Evolutionary conservation across 371 early-diverging fungal species (phyloP).

Genomic region (Batrachochytrium dendrobatidis): DNA sequence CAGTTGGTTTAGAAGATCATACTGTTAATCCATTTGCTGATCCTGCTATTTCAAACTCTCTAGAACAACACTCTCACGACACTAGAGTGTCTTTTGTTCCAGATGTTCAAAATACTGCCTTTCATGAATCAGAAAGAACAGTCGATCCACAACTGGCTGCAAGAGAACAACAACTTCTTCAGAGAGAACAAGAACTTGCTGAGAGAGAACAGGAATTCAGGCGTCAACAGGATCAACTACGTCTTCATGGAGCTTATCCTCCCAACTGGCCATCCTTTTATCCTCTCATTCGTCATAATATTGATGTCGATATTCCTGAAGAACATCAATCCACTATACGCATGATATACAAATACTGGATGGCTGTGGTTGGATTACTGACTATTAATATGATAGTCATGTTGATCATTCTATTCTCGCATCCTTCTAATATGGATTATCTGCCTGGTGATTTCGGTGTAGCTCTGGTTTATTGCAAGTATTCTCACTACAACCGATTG

Average conservation of each 20-base stretch:
- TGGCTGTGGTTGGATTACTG: slow-evolving; percentile 62
- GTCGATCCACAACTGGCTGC: slow-evolving; percentile 5
- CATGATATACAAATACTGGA: slow-evolving; percentile 70
- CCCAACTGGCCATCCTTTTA: slow-evolving; percentile 81
- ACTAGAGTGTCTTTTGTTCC: background rate
- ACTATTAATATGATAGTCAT: slow-evolving; percentile 72
- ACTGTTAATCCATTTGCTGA: slow-evolving; percentile 55
- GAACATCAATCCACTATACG: slow-evolving; percentile 55
- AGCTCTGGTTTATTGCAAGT: slow-evolving; percentile 51
- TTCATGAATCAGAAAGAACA: background rate
- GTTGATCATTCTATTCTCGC: slow-evolving; percentile 60
- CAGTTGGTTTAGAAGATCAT: slow-evolving; percentile 35
- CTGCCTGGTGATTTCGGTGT: slow-evolving; percentile 71
- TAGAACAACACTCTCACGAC: background rate
- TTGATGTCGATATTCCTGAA: slow-evolving; percentile 63
- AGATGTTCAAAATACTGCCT: background rate
- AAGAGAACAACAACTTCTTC: slow-evolving; percentile 55
- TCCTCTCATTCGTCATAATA: slow-evolving; percentile 74
- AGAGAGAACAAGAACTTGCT: slow-evolving; percentile 58
- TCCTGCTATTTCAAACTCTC: slow-evolving; percentile 36
- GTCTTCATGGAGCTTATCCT: slow-evolving; percentile 43
- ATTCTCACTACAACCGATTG: background rate
- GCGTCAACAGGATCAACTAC: slow-evolving; percentile 39
- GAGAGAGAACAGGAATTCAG: slow-evolving; percentile 57
- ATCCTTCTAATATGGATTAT: slow-evolving; percentile 55